phyloP scores from a whole-genome alignment of 2,329 filamentous ascomycete species.

The Drechslerella stenobrocha region DNA sequence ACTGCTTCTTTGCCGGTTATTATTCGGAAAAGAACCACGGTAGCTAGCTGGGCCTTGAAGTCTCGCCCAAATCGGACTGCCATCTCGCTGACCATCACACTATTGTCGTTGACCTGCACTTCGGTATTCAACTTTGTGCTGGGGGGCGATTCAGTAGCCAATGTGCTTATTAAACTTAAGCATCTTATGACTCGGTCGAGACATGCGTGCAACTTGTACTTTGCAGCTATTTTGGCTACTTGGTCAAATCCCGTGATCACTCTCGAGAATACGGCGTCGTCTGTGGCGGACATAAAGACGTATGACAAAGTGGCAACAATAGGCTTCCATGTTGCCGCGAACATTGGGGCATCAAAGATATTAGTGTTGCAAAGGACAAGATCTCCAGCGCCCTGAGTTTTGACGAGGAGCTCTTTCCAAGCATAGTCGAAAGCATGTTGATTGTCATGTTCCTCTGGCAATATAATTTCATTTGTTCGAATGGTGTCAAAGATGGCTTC shows the following conservation, averaged over 20 bases:
- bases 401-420: constrained; percentile 90
- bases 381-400: constrained; percentile 74
- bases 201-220: constrained; percentile 78
- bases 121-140: constrained; percentile 93
- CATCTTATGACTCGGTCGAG: constrained; percentile 92
- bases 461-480: constrained; percentile 87
- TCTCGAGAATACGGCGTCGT: constrained; percentile 90
- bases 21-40: constrained; percentile 91
- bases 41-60: constrained; percentile 89
- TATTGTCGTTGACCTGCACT: constrained; percentile 86
- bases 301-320: constrained; percentile 94
- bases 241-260: constrained; percentile 95
- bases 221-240: constrained; percentile 87
- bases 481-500: constrained; percentile 88
- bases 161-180: constrained; percentile 83
- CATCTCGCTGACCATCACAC: constrained; percentile 97
- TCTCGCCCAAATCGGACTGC: constrained; percentile 94
- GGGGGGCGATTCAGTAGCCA: constrained; percentile 73
- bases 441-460: constrained; percentile 73
- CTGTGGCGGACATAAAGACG: constrained; percentile 97
- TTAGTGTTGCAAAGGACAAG: constrained; percentile 79
- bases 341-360: constrained; percentile 96
- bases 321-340: constrained; percentile 90
- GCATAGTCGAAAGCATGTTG: constrained; percentile 59
- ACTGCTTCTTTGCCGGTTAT: constrained; percentile 80